Percentiles rank a stretch among this genome's conserved stretches.
Evolutionary conservation across 2,329 filamentous ascomycete species (phyloP).

Genomic region (Xylariales sp.): DNA sequence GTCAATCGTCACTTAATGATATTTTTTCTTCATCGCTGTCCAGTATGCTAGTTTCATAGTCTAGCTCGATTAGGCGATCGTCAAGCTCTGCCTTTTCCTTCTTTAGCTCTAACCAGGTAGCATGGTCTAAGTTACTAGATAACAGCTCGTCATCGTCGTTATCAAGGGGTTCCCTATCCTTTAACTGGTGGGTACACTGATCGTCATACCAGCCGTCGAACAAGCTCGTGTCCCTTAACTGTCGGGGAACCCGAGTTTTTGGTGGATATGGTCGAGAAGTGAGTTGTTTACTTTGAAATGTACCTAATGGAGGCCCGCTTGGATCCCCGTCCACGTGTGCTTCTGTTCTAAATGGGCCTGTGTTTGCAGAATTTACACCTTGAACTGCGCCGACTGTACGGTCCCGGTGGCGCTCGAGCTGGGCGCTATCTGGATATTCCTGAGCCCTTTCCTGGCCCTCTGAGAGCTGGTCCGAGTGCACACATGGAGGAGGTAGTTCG

Average conservation of each 20-base stretch:
- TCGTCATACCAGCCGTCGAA: slow-evolving; percentile 6
- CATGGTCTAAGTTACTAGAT: slow-evolving; percentile 35
- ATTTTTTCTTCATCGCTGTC: slow-evolving; percentile 37
- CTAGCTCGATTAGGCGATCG: slow-evolving; percentile 38
- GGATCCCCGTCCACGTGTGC: slow-evolving; percentile 61
- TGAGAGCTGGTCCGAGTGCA: slow-evolving; percentile 37
- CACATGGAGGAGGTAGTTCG: slow-evolving; percentile 58
- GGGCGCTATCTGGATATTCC: slow-evolving; percentile 53
- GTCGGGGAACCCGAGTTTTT: background rate
- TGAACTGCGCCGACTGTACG: slow-evolving; percentile 66
- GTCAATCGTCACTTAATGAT: slow-evolving; percentile 29
- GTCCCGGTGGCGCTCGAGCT: slow-evolving; percentile 58
- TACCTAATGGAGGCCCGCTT: slow-evolving; percentile 57
- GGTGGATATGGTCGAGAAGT: slow-evolving; percentile 44
- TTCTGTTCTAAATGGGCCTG: slow-evolving; percentile 60
- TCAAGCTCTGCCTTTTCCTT: slow-evolving; percentile 42
- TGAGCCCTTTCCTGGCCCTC: slow-evolving; percentile 47
- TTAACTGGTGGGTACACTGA: background rate
- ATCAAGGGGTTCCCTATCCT: background rate
- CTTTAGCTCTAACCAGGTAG: slow-evolving; percentile 38
- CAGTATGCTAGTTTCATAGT: slow-evolving; percentile 39
- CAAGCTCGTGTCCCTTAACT: background rate
- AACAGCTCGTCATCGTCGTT: slow-evolving; percentile 6
- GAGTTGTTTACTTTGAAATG: slow-evolving; percentile 59
- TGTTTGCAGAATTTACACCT: slow-evolving; percentile 62